Evolutionary conservation across 495 filamentous ascomycete genomes (phyloP), one percentile per base, ranked within the genome.

Genomic region (Penicillium angulare): DNA sequence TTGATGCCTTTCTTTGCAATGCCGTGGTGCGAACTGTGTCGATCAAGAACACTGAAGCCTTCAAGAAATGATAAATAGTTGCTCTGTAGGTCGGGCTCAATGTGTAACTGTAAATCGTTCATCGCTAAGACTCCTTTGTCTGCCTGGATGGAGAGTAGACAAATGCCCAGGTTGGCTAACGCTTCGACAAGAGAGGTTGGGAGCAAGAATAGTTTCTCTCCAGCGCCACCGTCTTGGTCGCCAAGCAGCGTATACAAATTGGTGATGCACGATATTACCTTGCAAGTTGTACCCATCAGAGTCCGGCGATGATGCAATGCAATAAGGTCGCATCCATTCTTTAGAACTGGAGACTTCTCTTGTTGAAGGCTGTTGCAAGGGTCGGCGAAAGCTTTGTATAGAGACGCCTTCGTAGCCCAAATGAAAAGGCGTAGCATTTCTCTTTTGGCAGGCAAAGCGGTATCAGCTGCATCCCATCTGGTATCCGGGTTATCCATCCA

Each of bases 331-430:
- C 40, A 39, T 7, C 49, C 46, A 18, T 50, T 31, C 18, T 49
- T 52, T 3, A 18, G 16, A 3, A 12, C 18, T 4, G 40, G 34
- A 21, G 43, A 34, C 13, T 55, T 47, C 10, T 22, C 27, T n/a
- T 36, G 45, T 9, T 51, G 53, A 7, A 60, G 49, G 34, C 24
- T 49, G n/a, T 56, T 43, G 42, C 49, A 60, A 20, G 57, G 53
- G 33, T 60, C 57, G 15, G 43, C 49, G 38, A 60, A 60, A 13
- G 41, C 49, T 36, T 42, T 43, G 20, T 60, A 60, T 2, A 60
- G 49, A 3, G 36, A 43, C 5, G 57, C 50, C 29, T 53, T 45
- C 3, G 49, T 52, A 22, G 4, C 34, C 24, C 32, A 39, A n/a
- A 60, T 41, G 29, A 49, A 39, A 8, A 60, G 23, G 52, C 49